These are phyloP conservation scores for Ajuga chamaepitys DNA, from an alignment of 257 asterid genomes.

Conservation along the genomic window DNA sequence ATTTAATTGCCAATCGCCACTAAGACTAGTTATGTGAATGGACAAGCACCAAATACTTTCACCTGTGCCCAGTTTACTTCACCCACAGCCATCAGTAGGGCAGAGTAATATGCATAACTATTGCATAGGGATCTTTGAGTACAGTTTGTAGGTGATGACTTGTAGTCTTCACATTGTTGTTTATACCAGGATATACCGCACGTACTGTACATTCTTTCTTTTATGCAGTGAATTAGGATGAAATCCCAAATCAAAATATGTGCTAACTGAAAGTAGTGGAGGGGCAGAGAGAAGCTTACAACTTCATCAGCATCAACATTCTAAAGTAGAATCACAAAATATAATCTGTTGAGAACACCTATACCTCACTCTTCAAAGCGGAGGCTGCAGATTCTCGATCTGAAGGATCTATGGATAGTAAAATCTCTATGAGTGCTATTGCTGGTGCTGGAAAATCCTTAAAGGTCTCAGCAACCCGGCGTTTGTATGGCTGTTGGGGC, in stretches of 20 bases:
- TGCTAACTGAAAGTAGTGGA: too few relatives aligned
- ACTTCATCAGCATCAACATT: neutral
- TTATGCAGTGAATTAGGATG: neutral
- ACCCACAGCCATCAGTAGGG: neutral
- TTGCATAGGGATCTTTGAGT: neutral
- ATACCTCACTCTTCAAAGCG: slow-evolving; percentile 87
- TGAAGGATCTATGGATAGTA: slow-evolving; percentile 80
- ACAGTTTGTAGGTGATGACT: neutral
- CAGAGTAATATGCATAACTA: neutral
- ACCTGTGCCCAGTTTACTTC: neutral
- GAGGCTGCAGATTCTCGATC: slow-evolving; percentile 90
- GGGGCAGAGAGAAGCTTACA: neutral
- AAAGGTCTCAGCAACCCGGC: slow-evolving; percentile 78
- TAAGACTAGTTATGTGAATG: neutral
- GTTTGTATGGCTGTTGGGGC: slow-evolving; percentile 90
- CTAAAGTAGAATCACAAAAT: neutral
- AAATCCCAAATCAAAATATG: neutral
- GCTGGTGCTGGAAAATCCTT: slow-evolving; percentile 85
- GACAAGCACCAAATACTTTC: neutral
- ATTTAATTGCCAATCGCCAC: neutral
- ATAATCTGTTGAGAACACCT: neutral
- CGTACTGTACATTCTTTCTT: neutral
- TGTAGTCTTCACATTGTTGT: neutral
- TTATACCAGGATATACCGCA: neutral
- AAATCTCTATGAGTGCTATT: slow-evolving; percentile 62